phyloP scores from a whole-genome alignment of 2,329 filamentous ascomycete species.

The Fonsecaea erecta region DNA sequence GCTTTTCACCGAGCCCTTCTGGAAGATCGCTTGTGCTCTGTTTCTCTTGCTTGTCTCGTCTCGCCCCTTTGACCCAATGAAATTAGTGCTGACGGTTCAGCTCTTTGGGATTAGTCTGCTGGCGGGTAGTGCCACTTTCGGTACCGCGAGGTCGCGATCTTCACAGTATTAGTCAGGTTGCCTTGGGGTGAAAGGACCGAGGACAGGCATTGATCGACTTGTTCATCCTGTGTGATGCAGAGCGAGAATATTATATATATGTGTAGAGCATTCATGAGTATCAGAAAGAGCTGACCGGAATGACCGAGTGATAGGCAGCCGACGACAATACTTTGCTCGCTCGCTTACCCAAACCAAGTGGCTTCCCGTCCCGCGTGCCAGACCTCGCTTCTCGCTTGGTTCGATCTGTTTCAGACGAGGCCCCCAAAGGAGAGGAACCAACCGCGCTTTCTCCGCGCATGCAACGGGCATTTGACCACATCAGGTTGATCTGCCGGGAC shows the following conservation, averaged over 20 bases:
- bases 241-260: not conserved
- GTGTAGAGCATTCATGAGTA: not conserved
- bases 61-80: slow-evolving; percentile 11
- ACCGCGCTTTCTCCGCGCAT: slow-evolving; percentile 1
- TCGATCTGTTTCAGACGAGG: not conserved
- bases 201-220: not conserved
- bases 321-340: not conserved
- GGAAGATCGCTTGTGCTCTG: slow-evolving; percentile 12
- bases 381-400: not conserved
- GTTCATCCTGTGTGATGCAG: not conserved
- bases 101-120: slow-evolving; percentile 6
- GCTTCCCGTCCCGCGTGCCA: not conserved
- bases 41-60: not conserved
- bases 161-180: not conserved
- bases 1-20: slow-evolving; percentile 4
- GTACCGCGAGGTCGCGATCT: not conserved
- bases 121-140: slow-evolving; percentile 1
- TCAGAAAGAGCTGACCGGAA: not conserved
- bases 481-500: not conserved
- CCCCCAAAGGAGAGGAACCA: not conserved
- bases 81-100: slow-evolving; percentile 14
- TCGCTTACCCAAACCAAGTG: not conserved
- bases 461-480: not conserved
- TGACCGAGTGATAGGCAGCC: not conserved
- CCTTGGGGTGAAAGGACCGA: not conserved